phyloP scores from a whole-genome alignment of 1,139 yeast genomes.

The Blastobotrys elegans region DNA sequence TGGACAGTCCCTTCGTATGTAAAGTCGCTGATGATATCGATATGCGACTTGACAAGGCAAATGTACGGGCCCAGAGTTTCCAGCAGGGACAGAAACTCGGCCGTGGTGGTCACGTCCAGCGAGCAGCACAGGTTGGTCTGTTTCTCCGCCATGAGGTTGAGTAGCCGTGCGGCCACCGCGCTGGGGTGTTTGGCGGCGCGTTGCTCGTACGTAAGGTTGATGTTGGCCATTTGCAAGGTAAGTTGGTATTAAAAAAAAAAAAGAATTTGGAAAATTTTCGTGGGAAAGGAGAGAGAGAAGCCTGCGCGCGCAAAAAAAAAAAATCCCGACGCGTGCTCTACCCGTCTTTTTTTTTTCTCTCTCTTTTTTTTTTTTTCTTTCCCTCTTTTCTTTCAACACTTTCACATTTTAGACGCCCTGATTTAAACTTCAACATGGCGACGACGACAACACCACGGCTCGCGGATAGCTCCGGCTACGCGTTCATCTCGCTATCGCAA shows the following conservation, averaged over 20 bases:
- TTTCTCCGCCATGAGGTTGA: constrained; percentile 71
- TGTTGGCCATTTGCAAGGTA: too few relatives aligned
- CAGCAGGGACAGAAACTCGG: constrained; percentile 63
- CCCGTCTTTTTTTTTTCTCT: background rate
- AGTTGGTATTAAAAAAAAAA: too few relatives aligned
- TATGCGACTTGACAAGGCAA: constrained; percentile 89
- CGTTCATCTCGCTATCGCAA: constrained; percentile 80
- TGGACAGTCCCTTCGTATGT: constrained; percentile 69
- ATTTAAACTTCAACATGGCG: background rate
- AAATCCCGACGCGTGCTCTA: background rate
- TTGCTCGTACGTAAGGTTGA: constrained; percentile 47
- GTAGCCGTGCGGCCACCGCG: constrained; percentile 72
- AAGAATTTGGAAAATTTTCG: background rate
- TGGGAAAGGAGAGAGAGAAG: background rate
- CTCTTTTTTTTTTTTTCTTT: background rate
- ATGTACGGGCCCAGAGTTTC: constrained; percentile 87
- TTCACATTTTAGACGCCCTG: too few relatives aligned
- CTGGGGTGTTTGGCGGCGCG: constrained; percentile 72
- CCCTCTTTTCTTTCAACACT: background rate
- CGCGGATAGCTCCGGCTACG: constrained; percentile 37
- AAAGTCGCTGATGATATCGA: constrained; percentile 88
- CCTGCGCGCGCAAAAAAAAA: background rate
- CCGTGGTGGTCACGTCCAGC: constrained; percentile 79
- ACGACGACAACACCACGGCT: background rate
- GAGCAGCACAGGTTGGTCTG: constrained; percentile 92